A percentile compares a stretch with the other conserved stretches of the same genome.
These are phyloP conservation scores for Chlamydomonas urium DNA, from an alignment of 139 green algal genomes.

Conservation along the genomic window DNA sequence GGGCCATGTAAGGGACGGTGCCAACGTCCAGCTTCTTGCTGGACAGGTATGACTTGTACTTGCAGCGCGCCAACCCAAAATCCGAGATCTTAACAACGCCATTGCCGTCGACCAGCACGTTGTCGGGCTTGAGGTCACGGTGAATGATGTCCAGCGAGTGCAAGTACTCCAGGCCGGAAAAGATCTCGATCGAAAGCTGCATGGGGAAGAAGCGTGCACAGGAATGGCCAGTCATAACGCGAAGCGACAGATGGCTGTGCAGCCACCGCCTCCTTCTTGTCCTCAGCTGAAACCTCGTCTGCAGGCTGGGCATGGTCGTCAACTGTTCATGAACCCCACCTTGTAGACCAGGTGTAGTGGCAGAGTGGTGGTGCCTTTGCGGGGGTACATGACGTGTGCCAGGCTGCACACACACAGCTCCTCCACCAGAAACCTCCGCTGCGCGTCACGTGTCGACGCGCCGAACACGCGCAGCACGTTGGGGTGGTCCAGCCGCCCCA, in stretches of 20 bases:
- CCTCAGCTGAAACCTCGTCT: no score
- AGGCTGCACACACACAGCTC: constrained; percentile 15
- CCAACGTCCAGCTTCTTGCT: constrained; percentile 26
- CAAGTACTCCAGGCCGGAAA: constrained; percentile 14
- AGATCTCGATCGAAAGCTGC: constrained; percentile 6
- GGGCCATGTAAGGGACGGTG: constrained; percentile 34
- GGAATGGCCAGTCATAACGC: no score
- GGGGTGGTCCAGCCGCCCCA: constrained; percentile 36
- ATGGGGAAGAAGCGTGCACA: neutral
- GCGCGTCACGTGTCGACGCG: no score
- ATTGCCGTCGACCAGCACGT: constrained; percentile 59
- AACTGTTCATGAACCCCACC: no score
- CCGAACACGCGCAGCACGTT: constrained; percentile 44
- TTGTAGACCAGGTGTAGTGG: no score
- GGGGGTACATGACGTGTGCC: neutral
- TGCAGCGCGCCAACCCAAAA: constrained; percentile 29
- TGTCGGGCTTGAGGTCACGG: constrained; percentile 34
- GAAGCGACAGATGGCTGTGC: no score
- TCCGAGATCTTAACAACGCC: constrained; percentile 43
- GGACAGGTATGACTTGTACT: constrained; percentile 14
- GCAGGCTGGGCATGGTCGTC: no score
- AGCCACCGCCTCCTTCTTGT: no score
- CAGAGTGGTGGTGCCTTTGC: no score
- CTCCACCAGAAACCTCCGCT: constrained; percentile 16
- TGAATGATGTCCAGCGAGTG: constrained; percentile 22